Evolutionary conservation across 2,329 filamentous ascomycete species (phyloP), one percentile per base, ranked within the genome.

Genomic region (Fusarium equiseti): DNA sequence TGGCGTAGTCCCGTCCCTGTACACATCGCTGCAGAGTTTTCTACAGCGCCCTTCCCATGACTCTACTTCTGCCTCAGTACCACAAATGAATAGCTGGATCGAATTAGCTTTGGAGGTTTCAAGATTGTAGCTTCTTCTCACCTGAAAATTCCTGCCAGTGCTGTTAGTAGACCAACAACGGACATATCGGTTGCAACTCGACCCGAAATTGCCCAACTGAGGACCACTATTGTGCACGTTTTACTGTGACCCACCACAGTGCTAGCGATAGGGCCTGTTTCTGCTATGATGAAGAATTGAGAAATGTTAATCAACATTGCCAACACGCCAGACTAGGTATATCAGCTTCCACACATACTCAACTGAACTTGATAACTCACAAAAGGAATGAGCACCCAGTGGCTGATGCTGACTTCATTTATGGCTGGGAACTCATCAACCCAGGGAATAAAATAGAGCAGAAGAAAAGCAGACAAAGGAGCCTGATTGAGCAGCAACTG

Each of bases 401-500:
- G 31, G 6, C 27, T 49, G 31, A 42, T 10, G 8, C n/a, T 42
- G 1, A 57, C 32, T 4, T 57, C n/a, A 10, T 5, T 49, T 2
- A 49, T n/a, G 13, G 82, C 81, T 5, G 90, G 89, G 73, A 49
- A 42, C 2, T 11, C 29, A 72, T 92, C 90, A 22, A 88, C 81
- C 73, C 91, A 90, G 0, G 89, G 90, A 65, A 91, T 90, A 38
- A 87, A 85, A 72, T 91, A 91, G 29, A 91, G 83, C 55, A 92
- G 83, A 69, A 91, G 78, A 64, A 90, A 83, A 3, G 87, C 86
- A 24, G 89, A 88, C 4, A 91, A 81, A 3, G 90, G 89, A 3
- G 90, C 88, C 78, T 92, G 90, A 78, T 91, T 91, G 80, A 88
- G 88, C 13, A 92, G 83, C 32, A 92, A 81, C 80, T 92, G 90